Evolutionary conservation across 202 grass and related monocot genomes (phyloP).

Genomic region (Zoysia matrella): DNA sequence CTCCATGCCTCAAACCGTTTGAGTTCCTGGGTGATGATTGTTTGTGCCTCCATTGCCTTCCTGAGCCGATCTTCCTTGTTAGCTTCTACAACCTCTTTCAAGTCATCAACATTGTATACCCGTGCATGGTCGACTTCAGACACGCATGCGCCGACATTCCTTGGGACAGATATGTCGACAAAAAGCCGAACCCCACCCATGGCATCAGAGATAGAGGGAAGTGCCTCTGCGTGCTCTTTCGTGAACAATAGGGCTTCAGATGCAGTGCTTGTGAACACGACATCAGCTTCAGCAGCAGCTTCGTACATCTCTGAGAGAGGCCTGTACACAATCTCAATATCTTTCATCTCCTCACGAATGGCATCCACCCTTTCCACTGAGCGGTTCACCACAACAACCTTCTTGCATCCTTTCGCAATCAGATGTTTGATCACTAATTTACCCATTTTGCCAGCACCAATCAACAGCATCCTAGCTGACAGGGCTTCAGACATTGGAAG

Average conservation of each 20-base stretch:
- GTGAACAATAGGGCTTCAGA: constrained; percentile 79
- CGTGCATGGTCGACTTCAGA: constrained; percentile 47
- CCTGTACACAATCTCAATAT: constrained; percentile 80
- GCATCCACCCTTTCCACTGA: constrained; percentile 82
- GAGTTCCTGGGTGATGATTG: constrained; percentile 73
- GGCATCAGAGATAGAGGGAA: constrained; percentile 58
- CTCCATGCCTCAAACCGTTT: constrained; percentile 78
- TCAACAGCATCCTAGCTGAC: constrained; percentile 80
- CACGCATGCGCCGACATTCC: constrained; percentile 77
- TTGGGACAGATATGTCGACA: constrained; percentile 83
- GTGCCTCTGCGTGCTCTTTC: constrained; percentile 58
- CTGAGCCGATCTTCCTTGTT: constrained; percentile 84
- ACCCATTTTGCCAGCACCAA: constrained; percentile 89
- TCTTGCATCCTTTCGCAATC: constrained; percentile 85
- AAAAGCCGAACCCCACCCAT: constrained; percentile 71
- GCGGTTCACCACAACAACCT: constrained; percentile 82
- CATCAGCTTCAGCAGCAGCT: constrained; percentile 71
- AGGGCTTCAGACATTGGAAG: constrained; percentile 61
- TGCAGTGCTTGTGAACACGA: constrained; percentile 78
- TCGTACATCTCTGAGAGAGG: constrained; percentile 77
- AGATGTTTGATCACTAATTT: constrained; percentile 90
- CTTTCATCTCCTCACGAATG: constrained; percentile 72
- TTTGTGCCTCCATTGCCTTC: constrained; percentile 86
- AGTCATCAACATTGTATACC: constrained; percentile 84
- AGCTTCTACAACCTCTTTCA: constrained; percentile 90